A percentile compares a stretch with the other conserved stretches of the same genome.
These are phyloP conservation scores for Lumnitzera racemosa DNA, from an alignment of 345 rosid species.

Conservation along the genomic window DNA sequence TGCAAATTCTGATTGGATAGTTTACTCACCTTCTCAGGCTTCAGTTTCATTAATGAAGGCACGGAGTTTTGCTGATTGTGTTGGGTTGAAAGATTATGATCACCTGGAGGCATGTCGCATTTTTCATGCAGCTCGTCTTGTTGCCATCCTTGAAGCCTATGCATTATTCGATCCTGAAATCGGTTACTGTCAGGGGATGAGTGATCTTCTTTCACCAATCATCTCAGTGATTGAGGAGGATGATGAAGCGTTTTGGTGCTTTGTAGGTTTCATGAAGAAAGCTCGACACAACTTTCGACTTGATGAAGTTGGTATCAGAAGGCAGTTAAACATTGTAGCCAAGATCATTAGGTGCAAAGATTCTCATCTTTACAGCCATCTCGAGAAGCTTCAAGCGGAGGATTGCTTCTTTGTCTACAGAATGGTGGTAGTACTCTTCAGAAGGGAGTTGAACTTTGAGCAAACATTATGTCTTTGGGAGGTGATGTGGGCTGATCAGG, in stretches of 20 bases:
- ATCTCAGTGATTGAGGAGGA: conserved; percentile 74
- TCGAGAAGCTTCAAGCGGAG: conserved; percentile 86
- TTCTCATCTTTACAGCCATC: conserved; percentile 64
- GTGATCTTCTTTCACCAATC: conserved; percentile 82
- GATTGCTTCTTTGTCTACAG: conserved; percentile 94
- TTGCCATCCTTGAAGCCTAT: conserved; percentile 84
- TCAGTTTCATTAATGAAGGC: conserved; percentile 50
- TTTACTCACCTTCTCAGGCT: conserved; percentile 67
- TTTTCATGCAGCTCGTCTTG: conserved; percentile 80
- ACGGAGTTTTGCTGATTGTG: conserved; percentile 43
- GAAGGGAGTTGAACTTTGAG: conserved; percentile 74
- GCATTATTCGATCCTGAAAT: conserved; percentile 77
- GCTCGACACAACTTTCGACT: conserved; percentile 90
- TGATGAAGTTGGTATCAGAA: conserved; percentile 85
- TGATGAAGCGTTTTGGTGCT: conserved; percentile 85
- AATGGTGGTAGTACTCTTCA: conserved; percentile 89
- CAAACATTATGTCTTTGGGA: conserved; percentile 95
- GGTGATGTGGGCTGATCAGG: conserved; percentile 97
- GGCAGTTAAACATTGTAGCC: conserved; percentile 72
- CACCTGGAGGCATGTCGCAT: conserved; percentile 75
- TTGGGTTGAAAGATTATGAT: conserved; percentile 70
- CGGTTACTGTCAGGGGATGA: conserved; percentile 97
- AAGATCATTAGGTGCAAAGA: conserved; percentile 86
- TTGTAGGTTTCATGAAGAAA: conserved; percentile 88
- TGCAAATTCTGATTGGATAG: conserved; percentile 72